Percentiles rank a stretch among this genome's conserved stretches.
Conservation (phyloP, 139 green algal species). For the Coccomyxa sp. region DNA sequence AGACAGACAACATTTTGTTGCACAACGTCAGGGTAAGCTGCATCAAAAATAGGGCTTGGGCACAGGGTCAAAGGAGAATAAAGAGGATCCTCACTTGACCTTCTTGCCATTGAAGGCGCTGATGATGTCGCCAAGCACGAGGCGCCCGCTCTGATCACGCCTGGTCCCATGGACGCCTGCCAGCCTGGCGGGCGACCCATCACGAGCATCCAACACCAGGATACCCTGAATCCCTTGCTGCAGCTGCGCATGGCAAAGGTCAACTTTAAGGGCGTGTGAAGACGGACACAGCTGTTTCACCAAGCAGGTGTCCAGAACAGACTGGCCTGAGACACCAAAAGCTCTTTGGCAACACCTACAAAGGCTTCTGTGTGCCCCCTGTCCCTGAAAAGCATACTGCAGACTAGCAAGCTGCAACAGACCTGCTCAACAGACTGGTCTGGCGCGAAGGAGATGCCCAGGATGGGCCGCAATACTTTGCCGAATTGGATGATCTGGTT, state of each 20-base stretch:
- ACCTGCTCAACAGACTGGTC: slow-evolving; percentile 53
- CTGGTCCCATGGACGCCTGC: slow-evolving; percentile 71
- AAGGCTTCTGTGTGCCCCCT: too few species aligned
- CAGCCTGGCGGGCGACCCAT: slow-evolving; percentile 68
- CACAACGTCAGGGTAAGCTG: not conserved
- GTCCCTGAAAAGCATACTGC: not conserved
- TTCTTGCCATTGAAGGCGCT: slow-evolving; percentile 52
- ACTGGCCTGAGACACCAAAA: too few species aligned
- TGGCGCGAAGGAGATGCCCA: slow-evolving; percentile 90
- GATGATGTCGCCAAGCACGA: slow-evolving; percentile 87
- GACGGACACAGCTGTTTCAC: too few species aligned
- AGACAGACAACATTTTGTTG: not conserved
- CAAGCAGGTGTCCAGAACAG: too few species aligned
- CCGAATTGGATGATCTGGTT: slow-evolving; percentile 71
- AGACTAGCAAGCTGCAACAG: not conserved
- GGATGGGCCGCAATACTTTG: slow-evolving; percentile 58
- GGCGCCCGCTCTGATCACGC: slow-evolving; percentile 59
- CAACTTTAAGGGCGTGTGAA: too few species aligned
- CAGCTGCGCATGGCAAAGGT: too few species aligned
- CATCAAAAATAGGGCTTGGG: too few species aligned
- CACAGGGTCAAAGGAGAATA: slow-evolving; percentile 19
- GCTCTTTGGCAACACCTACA: too few species aligned
- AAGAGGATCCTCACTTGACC: slow-evolving; percentile 15
- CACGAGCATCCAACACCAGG: slow-evolving; percentile 69
- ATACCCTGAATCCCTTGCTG: slow-evolving; percentile 71